A percentile compares a stretch with the other conserved stretches of the same genome.
Conservation (phyloP, 257 asterid species). For the Gardenia jasminoides region DNA sequence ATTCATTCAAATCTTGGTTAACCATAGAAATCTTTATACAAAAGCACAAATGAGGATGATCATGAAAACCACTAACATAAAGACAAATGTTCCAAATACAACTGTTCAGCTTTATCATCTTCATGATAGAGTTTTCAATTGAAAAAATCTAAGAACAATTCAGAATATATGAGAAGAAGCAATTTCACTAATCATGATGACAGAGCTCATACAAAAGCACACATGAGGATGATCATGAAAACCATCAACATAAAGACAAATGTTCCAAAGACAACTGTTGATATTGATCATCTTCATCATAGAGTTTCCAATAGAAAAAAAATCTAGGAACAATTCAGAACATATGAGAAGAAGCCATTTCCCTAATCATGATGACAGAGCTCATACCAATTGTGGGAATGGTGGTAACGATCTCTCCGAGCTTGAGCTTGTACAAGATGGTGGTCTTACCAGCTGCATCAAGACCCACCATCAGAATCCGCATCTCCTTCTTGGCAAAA, state of each 20-base stretch:
- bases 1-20: not conserved
- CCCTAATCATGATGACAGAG: conserved; percentile 6
- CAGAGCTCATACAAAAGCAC: conserved; percentile 16
- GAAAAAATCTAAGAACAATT: not conserved
- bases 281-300: not conserved
- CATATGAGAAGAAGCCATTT: not conserved
- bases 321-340: not conserved
- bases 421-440: conserved; percentile 93
- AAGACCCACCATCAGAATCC: conserved; percentile 90
- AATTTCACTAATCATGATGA: not conserved
- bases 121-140: not conserved
- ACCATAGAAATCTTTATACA: not conserved
- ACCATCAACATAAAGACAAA: not conserved
- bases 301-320: not conserved
- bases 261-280: not conserved
- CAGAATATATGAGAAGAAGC: not conserved
- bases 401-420: conserved; percentile 91
- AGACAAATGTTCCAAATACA: not conserved
- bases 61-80: not conserved
- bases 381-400: conserved; percentile 90
- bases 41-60: not conserved
- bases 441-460: conserved; percentile 98
- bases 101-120: not conserved
- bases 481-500: conserved; percentile 91
- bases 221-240: not conserved